Conservation (phyloP, 2,329 filamentous ascomycete species). For the Amphichorda felina region DNA sequence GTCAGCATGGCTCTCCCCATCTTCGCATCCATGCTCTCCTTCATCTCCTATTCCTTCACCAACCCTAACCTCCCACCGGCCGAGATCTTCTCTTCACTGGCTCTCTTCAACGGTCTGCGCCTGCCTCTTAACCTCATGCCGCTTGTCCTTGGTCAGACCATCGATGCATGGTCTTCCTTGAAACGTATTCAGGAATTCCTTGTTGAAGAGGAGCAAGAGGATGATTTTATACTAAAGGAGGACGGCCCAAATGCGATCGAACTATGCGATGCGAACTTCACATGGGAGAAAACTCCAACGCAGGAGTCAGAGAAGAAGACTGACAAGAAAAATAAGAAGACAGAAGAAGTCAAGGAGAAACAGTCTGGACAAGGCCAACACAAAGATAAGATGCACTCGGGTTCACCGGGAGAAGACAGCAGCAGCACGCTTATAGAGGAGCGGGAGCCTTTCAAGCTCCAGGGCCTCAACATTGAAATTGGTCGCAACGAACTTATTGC, state of each 20-base stretch:
- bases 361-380: conserved; percentile 5
- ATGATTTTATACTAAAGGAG: conserved; percentile 46
- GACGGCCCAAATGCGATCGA: conserved; percentile 60
- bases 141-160: conserved; percentile 76
- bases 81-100: conserved; percentile 81
- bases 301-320: conserved; percentile 29
- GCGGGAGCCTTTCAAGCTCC: conserved; percentile 60
- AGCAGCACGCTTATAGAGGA: conserved; percentile 45
- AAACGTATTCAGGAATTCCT: conserved; percentile 82
- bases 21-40: conserved; percentile 90
- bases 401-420: conserved; percentile 29
- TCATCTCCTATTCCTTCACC: conserved; percentile 67
- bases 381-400: conserved; percentile 11
- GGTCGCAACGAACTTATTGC: conserved; percentile 68
- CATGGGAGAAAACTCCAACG: conserved; percentile 62
- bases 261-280: conserved; percentile 64
- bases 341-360: conserved; percentile 6
- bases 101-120: conserved; percentile 83
- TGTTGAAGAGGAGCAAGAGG: conserved; percentile 70
- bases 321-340: conserved; percentile 11
- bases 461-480: conserved; percentile 54
- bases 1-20: conserved; percentile 79
- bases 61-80: conserved; percentile 61
- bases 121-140: conserved; percentile 85
- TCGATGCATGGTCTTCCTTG: conserved; percentile 79